These are phyloP conservation scores for Metschnikowia koreensis DNA, from an alignment of 805 yeast species.

Conservation along the genomic window DNA sequence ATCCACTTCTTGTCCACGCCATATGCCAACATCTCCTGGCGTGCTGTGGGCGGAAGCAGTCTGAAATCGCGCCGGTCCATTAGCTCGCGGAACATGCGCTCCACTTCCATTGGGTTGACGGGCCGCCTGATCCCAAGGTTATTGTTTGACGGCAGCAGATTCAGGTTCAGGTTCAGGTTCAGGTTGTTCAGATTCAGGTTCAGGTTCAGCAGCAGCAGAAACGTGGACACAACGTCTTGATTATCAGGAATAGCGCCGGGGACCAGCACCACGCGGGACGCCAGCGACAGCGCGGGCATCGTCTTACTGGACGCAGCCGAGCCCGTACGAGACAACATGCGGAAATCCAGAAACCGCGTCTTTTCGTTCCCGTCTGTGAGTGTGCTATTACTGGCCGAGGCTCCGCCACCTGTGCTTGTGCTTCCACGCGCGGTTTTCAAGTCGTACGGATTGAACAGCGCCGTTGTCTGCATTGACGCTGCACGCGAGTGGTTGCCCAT, in stretches of 20 bases:
- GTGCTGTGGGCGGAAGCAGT: slow-evolving; percentile 67
- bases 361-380: too few species aligned
- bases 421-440: slow-evolving; percentile 18
- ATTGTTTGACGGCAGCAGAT: not conserved
- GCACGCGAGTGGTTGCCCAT: slow-evolving; percentile 31
- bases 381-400: too few species aligned
- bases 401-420: not conserved
- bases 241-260: not conserved
- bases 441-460: slow-evolving; percentile 34
- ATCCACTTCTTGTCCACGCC: slow-evolving; percentile 84
- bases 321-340: not conserved
- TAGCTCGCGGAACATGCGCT: slow-evolving; percentile 70
- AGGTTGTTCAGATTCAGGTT: too few species aligned
- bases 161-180: too few species aligned
- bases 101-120: slow-evolving; percentile 60
- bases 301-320: too few species aligned
- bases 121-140: slow-evolving; percentile 59
- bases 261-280: not conserved
- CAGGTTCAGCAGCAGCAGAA: too few species aligned
- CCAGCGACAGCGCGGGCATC: slow-evolving; percentile 9
- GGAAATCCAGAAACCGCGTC: too few species aligned
- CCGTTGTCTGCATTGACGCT: slow-evolving; percentile 11
- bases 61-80: slow-evolving; percentile 82
- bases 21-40: slow-evolving; percentile 71
- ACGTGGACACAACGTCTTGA: not conserved